Base-by-base conservation (phyloP, 2,329 filamentous ascomycete species). In the Sclerotinia nivalis region DNA sequence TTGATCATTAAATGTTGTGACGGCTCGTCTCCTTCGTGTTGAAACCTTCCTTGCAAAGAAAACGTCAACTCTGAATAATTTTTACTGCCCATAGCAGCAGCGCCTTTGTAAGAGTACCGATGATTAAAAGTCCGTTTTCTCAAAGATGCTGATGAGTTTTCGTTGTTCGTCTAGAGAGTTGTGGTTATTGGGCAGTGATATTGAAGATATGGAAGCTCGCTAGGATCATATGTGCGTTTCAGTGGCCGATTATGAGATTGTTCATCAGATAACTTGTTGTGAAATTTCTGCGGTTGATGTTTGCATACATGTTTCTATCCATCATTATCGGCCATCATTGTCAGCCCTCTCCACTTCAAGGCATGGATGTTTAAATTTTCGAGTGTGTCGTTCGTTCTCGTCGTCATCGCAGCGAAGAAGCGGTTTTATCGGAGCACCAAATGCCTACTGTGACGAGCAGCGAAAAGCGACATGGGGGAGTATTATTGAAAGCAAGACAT, bases 201-300 rank as follows among this genome's bases (percentile, higher is more conserved):
- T 37, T 37, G 9, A 7, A 0, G 2, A 4, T n/a, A 22, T 1
- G 10, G 10, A 40, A 4, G 37, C 37, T 40, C 37, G 37, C 37
- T 40, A 13, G 4, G 37, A 13, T 40, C 37, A 13, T 13, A 40
- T 40, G 10, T 40, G 37, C 12, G 37, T 13, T 13, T 37, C 0
- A 22, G 9, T 56, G 9, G 20, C 20, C 20, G 10, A 22, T 55
- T 34, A 10, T 22, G 1, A 6, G 12, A 3, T 34, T n/a, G 4
- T 34, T 22, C 1, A 56, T 13, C 4, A 1, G 1, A 13, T 37
- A 2, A 0, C 37, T 37, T 6, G 2, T 7, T 37, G 4, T 8
- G 0, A 7, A 6, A 31, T 4, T 6, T 2, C 20, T 56, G 6
- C 0, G 22, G 1, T n/a, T 1, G 54, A n/a, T n/a, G 31, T 2